Conservation (phyloP, 306 rosid species). For the Sphenostylis stenocarpa region DNA sequence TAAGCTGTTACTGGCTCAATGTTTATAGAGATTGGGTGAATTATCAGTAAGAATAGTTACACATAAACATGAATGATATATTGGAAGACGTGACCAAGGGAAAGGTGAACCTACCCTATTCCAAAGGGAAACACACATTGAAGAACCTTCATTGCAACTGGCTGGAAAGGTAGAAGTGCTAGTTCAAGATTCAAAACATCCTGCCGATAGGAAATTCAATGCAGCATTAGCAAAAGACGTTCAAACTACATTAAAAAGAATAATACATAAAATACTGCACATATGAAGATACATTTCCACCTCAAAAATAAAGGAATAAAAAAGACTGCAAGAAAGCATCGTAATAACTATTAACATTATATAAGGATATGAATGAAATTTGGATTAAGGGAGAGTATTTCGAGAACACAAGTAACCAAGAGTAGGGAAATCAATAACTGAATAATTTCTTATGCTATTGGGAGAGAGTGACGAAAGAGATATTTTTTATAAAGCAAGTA, state of each 20-base stretch:
- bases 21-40: neutral
- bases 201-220: slow-evolving; percentile 42
- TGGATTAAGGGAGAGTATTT: neutral
- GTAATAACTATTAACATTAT: neutral
- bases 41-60: neutral
- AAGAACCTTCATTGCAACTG: slow-evolving; percentile 80
- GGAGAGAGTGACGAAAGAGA: too few species aligned
- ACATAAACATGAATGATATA: neutral
- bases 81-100: neutral
- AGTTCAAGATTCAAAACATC: slow-evolving; percentile 53
- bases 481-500: neutral
- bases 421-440: neutral
- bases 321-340: slow-evolving; percentile 2
- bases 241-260: slow-evolving; percentile 1
- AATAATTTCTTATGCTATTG: neutral
- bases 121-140: slow-evolving; percentile 78
- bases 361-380: neutral
- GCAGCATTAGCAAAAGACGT: slow-evolving; percentile 8
- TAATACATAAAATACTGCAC: neutral
- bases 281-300: neutral
- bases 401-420: neutral
- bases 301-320: neutral
- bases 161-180: slow-evolving; percentile 78
- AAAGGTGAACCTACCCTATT: slow-evolving; percentile 54
- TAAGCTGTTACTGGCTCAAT: neutral